Base-by-base conservation (phyloP, 1,284 basidiomycete genomes). In the Melampsora larici-populina region DNA sequence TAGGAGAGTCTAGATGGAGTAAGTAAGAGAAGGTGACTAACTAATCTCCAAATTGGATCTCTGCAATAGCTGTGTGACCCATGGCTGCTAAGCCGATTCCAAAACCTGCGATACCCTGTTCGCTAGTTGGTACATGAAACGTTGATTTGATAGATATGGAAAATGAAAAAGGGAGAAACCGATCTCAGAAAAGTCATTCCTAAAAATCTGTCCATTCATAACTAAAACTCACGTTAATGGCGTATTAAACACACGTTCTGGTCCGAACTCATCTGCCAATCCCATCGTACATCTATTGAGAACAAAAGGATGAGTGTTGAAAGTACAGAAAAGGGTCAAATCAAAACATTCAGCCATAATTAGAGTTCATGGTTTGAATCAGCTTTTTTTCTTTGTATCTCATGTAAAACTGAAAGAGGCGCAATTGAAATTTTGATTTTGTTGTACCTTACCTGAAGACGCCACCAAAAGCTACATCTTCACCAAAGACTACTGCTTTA, bases 41-140 rank as follows among this genome's bases (percentile, higher is more conserved):
- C 75, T 81, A 81, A 49, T 80, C 80, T 65, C 85, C 86, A 73
- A 87, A 87, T 82, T 88, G 94, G 78, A 97, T 93, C 85, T 97
- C 94, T 60, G 93, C 95, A 75, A 97, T 94, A 0, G 94, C 93
- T 3, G 93, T 94, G 75, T 94, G 93, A 0, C 94, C 94, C 89
- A 97, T 95, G 18, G 91, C 87, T 0, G 95, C 93, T 78, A 96
- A 84, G 3, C 95, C 94, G 70, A 97, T 94, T 0, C 91, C 94
- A 81, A 97, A 97, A 9, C 94, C 94, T 62, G 92, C 93, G 75
- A 97, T 96, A 6, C 94, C 94, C 84, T 97, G 93, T 82, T 96
- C 94, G 18, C 75, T 77, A n/a, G 36, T 36, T 36, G 36, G 9
- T 55, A 26, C 15, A 21, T 21, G 18, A 55, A 55, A 5, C 51